These are phyloP conservation scores for Lodderomyces jiufengensis DNA, from an alignment of 1,139 yeast species.

Conservation along the genomic window DNA sequence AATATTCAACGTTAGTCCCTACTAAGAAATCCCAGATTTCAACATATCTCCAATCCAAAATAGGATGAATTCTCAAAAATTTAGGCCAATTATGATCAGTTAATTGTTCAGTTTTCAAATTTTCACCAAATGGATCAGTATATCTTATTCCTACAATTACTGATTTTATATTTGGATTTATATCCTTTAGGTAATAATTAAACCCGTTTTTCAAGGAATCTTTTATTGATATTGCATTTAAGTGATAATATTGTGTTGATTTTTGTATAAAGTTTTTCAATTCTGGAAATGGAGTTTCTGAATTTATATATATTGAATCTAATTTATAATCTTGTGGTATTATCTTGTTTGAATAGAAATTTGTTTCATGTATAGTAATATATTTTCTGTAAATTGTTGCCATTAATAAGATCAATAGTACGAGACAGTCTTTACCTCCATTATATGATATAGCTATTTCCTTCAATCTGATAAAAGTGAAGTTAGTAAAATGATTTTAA, in stretches of 20 bases:
- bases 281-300: constrained; percentile 64
- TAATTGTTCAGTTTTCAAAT: constrained; percentile 50
- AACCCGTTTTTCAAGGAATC: constrained; percentile 64
- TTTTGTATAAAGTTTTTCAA: constrained; percentile 44
- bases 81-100: constrained; percentile 91
- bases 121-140: constrained; percentile 71
- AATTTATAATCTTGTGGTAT: constrained; percentile 35
- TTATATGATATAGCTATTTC: constrained; percentile 77
- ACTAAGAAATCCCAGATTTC: constrained; percentile 73
- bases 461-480: constrained; percentile 27
- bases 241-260: constrained; percentile 41
- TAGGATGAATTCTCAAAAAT: constrained; percentile 75
- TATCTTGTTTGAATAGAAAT: constrained; percentile 10
- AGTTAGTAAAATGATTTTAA: constrained; percentile 23
- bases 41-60: constrained; percentile 73
- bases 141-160: constrained; percentile 79
- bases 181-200: constrained; percentile 44
- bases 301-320: constrained; percentile 66
- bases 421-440: constrained; percentile 90
- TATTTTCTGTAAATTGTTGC: constrained; percentile 50
- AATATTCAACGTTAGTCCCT: constrained; percentile 53
- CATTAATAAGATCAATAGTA: constrained; percentile 66
- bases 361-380: constrained; percentile 9
- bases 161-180: constrained; percentile 50
- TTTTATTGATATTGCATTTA: constrained; percentile 44